Evolutionary conservation across 495 filamentous ascomycete genomes (phyloP).

Genomic region (Neurospora sp.): DNA sequence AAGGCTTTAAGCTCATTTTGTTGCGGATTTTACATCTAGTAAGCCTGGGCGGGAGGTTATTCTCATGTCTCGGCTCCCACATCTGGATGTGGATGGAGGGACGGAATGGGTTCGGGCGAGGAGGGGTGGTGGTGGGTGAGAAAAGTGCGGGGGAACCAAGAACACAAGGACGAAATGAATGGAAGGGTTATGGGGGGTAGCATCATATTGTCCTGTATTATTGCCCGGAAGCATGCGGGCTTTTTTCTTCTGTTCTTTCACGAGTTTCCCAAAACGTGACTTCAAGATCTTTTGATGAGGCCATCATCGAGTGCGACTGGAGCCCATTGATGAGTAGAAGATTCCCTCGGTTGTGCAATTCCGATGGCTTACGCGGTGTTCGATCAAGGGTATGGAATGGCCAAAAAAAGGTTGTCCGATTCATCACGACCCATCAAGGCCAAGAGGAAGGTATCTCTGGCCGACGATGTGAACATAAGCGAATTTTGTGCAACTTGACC

Average conservation of each 20-base stretch:
- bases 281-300: neutral
- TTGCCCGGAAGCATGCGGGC: neutral
- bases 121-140: neutral
- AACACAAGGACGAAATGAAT: neutral
- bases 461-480: neutral
- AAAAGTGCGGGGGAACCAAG: neutral
- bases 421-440: neutral
- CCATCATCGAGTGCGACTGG: neutral
- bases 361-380: neutral
- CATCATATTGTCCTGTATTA: neutral
- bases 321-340: neutral
- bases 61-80: neutral
- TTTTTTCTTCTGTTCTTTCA: neutral
- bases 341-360: neutral
- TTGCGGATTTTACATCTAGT: too few species aligned
- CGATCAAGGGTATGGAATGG: neutral
- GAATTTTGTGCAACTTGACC: neutral
- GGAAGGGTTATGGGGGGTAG: neutral
- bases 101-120: neutral
- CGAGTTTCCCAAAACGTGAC: neutral
- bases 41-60: neutral
- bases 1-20: too few species aligned
- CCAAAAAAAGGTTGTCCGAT: neutral
- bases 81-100: neutral
- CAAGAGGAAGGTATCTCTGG: neutral